These are phyloP conservation scores for Leccinum rimulosum DNA, from an alignment of 768 basidiomycete species.

Conservation along the genomic window DNA sequence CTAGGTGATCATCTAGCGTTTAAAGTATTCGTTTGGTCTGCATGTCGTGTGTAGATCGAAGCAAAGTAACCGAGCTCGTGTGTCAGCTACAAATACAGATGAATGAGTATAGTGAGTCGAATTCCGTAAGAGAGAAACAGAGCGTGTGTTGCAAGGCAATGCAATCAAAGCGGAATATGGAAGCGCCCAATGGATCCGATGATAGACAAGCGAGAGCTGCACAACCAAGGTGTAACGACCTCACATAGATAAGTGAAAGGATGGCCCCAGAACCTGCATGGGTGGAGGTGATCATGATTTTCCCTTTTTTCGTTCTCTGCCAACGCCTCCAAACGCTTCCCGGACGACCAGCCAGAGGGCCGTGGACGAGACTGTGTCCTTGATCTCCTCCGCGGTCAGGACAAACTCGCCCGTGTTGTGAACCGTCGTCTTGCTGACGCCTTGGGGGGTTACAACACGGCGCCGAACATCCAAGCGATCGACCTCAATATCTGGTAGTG, in stretches of 20 bases:
- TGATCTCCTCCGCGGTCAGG: constrained; percentile 88
- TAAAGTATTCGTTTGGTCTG: constrained; percentile 6
- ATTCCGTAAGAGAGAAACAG: constrained; percentile 1
- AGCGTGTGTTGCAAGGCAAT: not conserved
- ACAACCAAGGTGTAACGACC: constrained; percentile 7
- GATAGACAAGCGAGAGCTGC: constrained; percentile 6
- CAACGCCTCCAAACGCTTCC: constrained; percentile 90
- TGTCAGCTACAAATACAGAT: constrained; percentile 24
- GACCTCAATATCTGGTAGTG: constrained; percentile 79
- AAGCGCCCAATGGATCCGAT: constrained; percentile 17
- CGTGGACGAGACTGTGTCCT: constrained; percentile 86
- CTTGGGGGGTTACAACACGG: constrained; percentile 38
- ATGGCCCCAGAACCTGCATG: not conserved
- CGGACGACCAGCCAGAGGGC: constrained; percentile 90
- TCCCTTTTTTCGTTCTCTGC: constrained; percentile 74
- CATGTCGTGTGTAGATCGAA: constrained; percentile 19
- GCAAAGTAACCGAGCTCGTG: constrained; percentile 14
- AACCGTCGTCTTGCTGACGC: constrained; percentile 25
- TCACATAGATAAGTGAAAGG: constrained; percentile 17
- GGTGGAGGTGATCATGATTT: constrained; percentile 44
- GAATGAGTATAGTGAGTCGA: constrained; percentile 15
- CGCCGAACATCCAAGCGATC: constrained; percentile 54
- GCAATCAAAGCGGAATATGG: constrained; percentile 10
- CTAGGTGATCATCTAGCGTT: constrained; percentile 3
- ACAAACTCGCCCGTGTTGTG: constrained; percentile 39